Evolutionary conservation across 495 filamentous ascomycete species (phyloP), one percentile per base, ranked within the genome.

Genomic region (Hyaloscypha hepaticicola): DNA sequence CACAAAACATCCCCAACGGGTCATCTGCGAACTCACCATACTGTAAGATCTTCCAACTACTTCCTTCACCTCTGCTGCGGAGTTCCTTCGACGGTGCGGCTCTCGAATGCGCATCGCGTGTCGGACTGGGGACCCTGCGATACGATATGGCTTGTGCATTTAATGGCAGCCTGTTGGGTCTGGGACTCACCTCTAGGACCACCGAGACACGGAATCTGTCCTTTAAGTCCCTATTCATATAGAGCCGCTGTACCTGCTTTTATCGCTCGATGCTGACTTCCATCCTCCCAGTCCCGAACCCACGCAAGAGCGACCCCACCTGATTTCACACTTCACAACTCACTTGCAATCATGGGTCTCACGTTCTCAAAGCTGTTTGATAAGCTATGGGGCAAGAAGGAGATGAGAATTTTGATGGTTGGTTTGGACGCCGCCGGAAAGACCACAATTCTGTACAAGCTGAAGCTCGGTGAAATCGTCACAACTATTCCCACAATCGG

Each of bases 321-420:
- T 68, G 53, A 59, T 33, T 53, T 51, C 29, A 58, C 58, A 53
- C 31, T 25, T n/a, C 28, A 56, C 34, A 56, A n/a, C 33, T 70
- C 74, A 74, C 76, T 78, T 82, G 85, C 81, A 83, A 90, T 77
- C 77, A 97, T 97, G 93, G 93, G 93, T 96, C 82, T 97, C 75
- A 86, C 88, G 72, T 89, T 97, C 78, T 96, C 93, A 68, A 93
- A 89, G 83, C 79, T 98, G 74, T 92, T 99, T 77, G 90, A 96
- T 76, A 87, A 88, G 82, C 88, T 98, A 76, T 97, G 91, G 88
- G 93, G 93, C 70, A 95, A 96, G 87, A 97, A 97, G 87, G 95
- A 99, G 87, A 99, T 99, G 95, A 88, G 93, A 82, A 96, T 99
- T 78, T 79, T 99, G 77, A 99, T 99, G 95, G 93, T 99, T 74